Conservation (phyloP, 2,329 filamentous ascomycete genomes). For the Rhinocladiella mackenziei region DNA sequence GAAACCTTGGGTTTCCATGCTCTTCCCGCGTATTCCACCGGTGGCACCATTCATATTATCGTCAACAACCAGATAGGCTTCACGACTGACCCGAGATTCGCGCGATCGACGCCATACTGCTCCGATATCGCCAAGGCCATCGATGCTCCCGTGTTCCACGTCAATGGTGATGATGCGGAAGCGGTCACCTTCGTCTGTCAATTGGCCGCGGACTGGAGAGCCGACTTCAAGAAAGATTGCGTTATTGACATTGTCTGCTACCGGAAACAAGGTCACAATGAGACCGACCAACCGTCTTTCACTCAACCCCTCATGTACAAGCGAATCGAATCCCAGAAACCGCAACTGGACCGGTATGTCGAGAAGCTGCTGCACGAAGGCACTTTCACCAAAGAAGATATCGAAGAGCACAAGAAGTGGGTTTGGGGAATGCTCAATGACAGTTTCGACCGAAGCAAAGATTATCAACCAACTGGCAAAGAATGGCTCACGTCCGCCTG, state of each 20-base stretch:
- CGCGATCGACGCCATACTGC: slow-evolving; percentile 96
- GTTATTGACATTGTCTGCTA: slow-evolving; percentile 99
- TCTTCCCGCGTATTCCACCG: slow-evolving; percentile 91
- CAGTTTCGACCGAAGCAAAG: slow-evolving; percentile 94
- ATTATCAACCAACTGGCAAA: slow-evolving; percentile 92
- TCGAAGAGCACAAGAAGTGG: slow-evolving; percentile 99
- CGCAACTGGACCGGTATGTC: slow-evolving; percentile 85
- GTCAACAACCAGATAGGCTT: slow-evolving; percentile 99
- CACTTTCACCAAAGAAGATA: slow-evolving; percentile 94
- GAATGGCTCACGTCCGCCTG: slow-evolving; percentile 98
- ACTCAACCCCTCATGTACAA: slow-evolving; percentile 99
- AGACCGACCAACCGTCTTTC: slow-evolving; percentile 98
- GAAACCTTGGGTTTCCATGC: slow-evolving; percentile 98
- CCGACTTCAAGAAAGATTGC: slow-evolving; percentile 97
- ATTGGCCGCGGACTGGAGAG: slow-evolving; percentile 94
- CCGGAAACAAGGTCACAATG: slow-evolving; percentile 98
- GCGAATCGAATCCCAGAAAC: slow-evolving; percentile 79
- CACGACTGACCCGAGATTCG: slow-evolving; percentile 95
- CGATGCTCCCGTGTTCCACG: slow-evolving; percentile 97
- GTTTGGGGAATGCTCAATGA: slow-evolving; percentile 99
- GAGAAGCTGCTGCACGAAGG: slow-evolving; percentile 86
- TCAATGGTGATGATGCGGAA: slow-evolving; percentile 97
- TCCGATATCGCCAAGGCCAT: slow-evolving; percentile 99
- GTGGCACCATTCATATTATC: slow-evolving; percentile 92
- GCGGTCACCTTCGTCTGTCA: slow-evolving; percentile 98